These are phyloP conservation scores for Corylus heterophylla DNA, from an alignment of 306 rosid species.

Conservation along the genomic window DNA sequence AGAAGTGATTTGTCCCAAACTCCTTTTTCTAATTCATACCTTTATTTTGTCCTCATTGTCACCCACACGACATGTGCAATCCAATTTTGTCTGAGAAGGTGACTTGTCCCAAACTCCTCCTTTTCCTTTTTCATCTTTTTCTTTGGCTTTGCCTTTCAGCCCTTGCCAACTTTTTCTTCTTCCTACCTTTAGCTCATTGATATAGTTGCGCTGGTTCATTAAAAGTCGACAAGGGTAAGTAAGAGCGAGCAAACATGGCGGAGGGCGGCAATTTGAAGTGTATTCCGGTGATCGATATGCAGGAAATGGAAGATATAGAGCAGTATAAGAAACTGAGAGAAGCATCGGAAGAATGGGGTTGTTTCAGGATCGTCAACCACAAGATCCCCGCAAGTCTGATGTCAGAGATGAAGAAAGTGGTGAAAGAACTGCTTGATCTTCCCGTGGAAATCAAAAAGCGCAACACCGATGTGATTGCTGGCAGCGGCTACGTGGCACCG, in stretches of 20 bases:
- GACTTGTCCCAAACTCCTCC: too few species aligned
- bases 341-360: constrained; percentile 62
- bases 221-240: too few species aligned
- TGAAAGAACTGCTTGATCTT: constrained; percentile 45
- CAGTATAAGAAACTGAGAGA: constrained; percentile 50
- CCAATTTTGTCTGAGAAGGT: too few species aligned
- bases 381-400: constrained; percentile 37
- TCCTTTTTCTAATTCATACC: too few species aligned
- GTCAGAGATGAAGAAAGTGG: constrained; percentile 50
- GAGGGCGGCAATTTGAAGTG: background rate
- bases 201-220: too few species aligned
- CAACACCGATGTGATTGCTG: constrained; percentile 40
- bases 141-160: too few species aligned
- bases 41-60: too few species aligned
- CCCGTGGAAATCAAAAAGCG: constrained; percentile 54
- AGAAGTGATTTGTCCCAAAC: too few species aligned
- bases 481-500: constrained; percentile 59
- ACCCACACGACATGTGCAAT: too few species aligned
- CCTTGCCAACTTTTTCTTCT: too few species aligned
- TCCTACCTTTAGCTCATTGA: too few species aligned
- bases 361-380: constrained; percentile 64
- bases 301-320: constrained; percentile 12
- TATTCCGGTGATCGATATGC: constrained; percentile 50
- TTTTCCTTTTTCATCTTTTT: too few species aligned
- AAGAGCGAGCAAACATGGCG: background rate